These are phyloP conservation scores for Apiotrichum veenhuisii DNA, from an alignment of 1,284 basidiomycete genomes.

Conservation along the genomic window DNA sequence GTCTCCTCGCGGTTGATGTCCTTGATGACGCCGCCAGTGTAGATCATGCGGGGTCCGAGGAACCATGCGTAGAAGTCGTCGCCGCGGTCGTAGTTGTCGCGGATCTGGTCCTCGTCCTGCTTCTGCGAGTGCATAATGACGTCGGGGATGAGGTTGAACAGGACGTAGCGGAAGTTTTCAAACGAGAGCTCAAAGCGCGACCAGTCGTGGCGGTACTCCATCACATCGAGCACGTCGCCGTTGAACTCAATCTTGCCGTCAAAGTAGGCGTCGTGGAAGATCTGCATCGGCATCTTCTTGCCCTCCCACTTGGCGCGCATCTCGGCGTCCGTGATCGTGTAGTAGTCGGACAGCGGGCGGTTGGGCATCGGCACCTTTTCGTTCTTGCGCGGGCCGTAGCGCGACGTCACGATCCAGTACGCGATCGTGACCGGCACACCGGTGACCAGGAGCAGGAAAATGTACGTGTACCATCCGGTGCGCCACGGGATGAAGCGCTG, in stretches of 20 bases:
- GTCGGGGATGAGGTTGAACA: conserved; percentile 83
- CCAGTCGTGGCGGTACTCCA: conserved; percentile 97
- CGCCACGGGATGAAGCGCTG: conserved; percentile 67
- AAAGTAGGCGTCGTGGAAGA: conserved; percentile 97
- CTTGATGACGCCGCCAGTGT: conserved; percentile 86
- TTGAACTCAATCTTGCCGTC: conserved; percentile 95
- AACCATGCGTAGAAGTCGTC: conserved; percentile 91
- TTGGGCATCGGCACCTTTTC: conserved; percentile 83
- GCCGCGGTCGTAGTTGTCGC: conserved; percentile 94
- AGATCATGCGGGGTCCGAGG: conserved; percentile 58
- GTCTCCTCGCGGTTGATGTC: conserved; percentile 74
- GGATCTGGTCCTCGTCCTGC: conserved; percentile 94
- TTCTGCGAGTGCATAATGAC: conserved; percentile 83
- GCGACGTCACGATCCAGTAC: conserved; percentile 89
- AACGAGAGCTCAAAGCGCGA: conserved; percentile 68
- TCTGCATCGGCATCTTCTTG: conserved; percentile 95
- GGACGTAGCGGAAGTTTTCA: conserved; percentile 85
- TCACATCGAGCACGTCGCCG: conserved; percentile 87
- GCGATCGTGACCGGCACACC: conserved; percentile 73
- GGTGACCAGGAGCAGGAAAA: conserved; percentile 67
- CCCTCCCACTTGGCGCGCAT: conserved; percentile 70
- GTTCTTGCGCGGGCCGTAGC: conserved; percentile 75
- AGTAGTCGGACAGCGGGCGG: conserved; percentile 81
- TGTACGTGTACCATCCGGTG: conserved; percentile 67
- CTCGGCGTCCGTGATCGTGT: conserved; percentile 80